Evolutionary conservation across 441 rosid genomes (phyloP).

Genomic region (Bocquillonia castaneifolia): DNA sequence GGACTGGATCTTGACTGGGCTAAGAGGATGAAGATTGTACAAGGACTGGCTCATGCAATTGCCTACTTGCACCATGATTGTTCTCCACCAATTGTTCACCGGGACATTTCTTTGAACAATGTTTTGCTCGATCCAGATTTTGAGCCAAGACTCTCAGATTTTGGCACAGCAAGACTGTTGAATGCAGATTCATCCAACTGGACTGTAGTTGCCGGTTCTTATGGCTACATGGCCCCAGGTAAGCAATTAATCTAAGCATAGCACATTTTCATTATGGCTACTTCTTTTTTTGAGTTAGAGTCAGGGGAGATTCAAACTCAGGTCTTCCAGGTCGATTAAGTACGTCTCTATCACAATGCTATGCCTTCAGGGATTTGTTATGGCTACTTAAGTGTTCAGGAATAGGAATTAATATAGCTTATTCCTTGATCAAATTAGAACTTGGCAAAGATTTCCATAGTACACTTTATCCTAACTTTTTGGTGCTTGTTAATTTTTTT

Average conservation of each 20-base stretch:
- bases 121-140: conserved; percentile 47
- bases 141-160: conserved; percentile 52
- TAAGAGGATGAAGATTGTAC: conserved; percentile 40
- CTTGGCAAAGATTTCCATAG: not conserved
- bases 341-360: too few relatives aligned
- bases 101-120: conserved; percentile 50
- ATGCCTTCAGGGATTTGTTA: too few relatives aligned
- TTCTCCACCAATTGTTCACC: conserved; percentile 49
- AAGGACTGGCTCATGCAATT: conserved; percentile 60
- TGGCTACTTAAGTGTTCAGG: too few relatives aligned
- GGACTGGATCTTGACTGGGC: conserved; percentile 40
- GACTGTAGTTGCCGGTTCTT: conserved; percentile 52
- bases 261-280: conserved; percentile 1
- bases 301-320: too few relatives aligned
- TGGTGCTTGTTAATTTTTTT: not conserved
- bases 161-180: conserved; percentile 59
- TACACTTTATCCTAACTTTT: too few relatives aligned
- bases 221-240: conserved; percentile 78
- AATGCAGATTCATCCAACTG: conserved; percentile 45
- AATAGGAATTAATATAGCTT: too few relatives aligned
- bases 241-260: conserved; percentile 7
- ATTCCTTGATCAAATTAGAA: not conserved
- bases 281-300: too few relatives aligned
- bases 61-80: conserved; percentile 66
- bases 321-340: too few relatives aligned